Conservation (phyloP, 1,139 yeast genomes). For the Protomyces macrosporus region DNA sequence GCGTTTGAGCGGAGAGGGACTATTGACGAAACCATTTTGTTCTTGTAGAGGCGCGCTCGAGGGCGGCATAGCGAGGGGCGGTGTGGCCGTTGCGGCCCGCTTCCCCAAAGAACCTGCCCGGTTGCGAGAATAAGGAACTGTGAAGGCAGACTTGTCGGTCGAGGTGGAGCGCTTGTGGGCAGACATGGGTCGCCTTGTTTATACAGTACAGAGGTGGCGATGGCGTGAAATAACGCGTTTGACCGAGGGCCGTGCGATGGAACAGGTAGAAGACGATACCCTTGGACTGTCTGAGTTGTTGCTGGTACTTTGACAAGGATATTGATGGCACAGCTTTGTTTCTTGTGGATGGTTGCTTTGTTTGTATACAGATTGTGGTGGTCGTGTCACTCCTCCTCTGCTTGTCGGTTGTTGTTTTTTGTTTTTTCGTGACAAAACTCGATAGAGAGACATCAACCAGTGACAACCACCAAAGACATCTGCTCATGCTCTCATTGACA, state of each 20-base stretch:
- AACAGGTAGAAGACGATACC: background rate
- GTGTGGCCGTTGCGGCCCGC: background rate
- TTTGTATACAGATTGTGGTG: background rate
- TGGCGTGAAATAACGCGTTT: no score
- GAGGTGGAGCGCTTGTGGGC: constrained; percentile 14
- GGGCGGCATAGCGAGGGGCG: constrained; percentile 17
- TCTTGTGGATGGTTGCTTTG: background rate
- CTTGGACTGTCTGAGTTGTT: no score
- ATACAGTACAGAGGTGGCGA: no score
- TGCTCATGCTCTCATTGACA: background rate
- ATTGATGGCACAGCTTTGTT: background rate
- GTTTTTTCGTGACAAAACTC: no score
- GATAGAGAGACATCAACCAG: no score
- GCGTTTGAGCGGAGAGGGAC: constrained; percentile 22
- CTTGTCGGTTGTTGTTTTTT: no score
- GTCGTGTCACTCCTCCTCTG: background rate
- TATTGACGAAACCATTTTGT: constrained; percentile 8
- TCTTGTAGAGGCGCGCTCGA: background rate
- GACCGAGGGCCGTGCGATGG: background rate
- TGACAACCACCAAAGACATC: background rate
- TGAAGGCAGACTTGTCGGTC: constrained; percentile 12
- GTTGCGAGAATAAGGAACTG: constrained; percentile 17
- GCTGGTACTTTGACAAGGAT: background rate
- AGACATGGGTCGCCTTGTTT: background rate
- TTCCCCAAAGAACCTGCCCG: constrained; percentile 19